Percentiles rank a stretch among this genome's conserved stretches.
Evolutionary conservation across 768 basidiomycete species (phyloP).

Genomic region (Mycena rosella): DNA sequence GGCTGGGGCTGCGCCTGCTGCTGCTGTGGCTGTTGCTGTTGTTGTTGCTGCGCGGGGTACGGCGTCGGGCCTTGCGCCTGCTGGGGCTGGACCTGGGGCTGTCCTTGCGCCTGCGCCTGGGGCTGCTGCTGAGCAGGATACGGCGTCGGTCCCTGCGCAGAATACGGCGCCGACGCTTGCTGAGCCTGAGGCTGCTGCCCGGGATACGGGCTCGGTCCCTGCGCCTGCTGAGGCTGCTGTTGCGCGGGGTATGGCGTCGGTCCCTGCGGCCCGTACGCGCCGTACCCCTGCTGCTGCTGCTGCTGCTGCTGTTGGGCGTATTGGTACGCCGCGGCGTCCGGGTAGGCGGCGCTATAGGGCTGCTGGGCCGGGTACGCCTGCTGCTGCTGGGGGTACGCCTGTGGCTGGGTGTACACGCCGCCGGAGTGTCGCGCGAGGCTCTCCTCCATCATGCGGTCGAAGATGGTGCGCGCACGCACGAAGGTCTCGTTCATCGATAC

Average conservation of each 20-base stretch:
- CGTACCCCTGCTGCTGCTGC: conserved; percentile 33
- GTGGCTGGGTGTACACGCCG: conserved; percentile 55
- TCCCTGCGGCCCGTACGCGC: conserved; percentile 24
- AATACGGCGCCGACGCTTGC: background rate
- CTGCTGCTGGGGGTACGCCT: conserved; percentile 45
- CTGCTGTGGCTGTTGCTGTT: conserved; percentile 37
- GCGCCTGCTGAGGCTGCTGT: conserved; percentile 41
- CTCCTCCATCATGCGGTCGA: conserved; percentile 95
- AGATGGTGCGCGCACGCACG: conserved; percentile 87
- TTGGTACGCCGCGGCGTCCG: conserved; percentile 38
- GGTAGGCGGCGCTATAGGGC: conserved; percentile 29
- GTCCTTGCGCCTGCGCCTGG: no score
- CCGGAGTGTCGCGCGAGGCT: conserved; percentile 81
- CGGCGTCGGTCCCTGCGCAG: conserved; percentile 7
- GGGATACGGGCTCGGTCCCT: conserved; percentile 26
- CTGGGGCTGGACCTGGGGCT: conserved; percentile 31
- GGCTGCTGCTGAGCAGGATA: conserved; percentile 24
- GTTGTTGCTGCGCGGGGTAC: conserved; percentile 52
- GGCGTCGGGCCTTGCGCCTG: conserved; percentile 46
- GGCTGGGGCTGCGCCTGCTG: conserved; percentile 36
- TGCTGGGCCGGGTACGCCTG: conserved; percentile 4
- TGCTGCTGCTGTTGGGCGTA: conserved; percentile 36
- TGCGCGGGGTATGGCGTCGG: conserved; percentile 52
- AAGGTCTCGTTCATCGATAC: conserved; percentile 97
- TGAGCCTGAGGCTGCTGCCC: conserved; percentile 17